Evolutionary conservation across 106 monocot genomes (phyloP).

Genomic region (Dioscorea zingiberensis): DNA sequence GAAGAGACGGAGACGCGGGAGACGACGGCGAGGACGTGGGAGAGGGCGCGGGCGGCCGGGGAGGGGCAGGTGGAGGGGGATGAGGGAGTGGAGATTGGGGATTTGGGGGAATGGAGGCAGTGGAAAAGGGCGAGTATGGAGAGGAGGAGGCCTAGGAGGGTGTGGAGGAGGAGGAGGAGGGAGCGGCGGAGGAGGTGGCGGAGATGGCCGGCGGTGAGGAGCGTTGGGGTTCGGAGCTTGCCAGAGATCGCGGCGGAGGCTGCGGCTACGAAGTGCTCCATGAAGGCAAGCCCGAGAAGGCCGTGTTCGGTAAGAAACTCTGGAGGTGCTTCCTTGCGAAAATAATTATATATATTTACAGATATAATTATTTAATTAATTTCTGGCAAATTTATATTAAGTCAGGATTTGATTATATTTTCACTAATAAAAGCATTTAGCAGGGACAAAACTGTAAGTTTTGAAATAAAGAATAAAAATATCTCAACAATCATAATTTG

Average conservation of each 20-base stretch:
- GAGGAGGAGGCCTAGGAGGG: constrained; percentile 1
- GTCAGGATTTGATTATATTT: no score
- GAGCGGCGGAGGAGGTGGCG: not conserved
- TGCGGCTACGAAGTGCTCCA: constrained; percentile 8
- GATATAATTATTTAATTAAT: no score
- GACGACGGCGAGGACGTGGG: constrained; percentile 41
- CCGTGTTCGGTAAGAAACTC: not conserved
- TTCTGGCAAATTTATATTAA: no score
- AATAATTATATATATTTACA: no score
- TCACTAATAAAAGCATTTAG: no score
- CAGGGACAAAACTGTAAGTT: no score
- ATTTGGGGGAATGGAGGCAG: not conserved
- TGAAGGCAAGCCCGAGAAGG: constrained; percentile 4
- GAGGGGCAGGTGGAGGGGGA: not conserved
- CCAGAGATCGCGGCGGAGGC: constrained; percentile 5
- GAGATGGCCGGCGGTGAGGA: not conserved
- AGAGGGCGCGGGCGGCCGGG: constrained; percentile 34
- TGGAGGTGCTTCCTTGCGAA: no score
- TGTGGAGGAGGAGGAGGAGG: constrained; percentile 20
- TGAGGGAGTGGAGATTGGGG: not conserved
- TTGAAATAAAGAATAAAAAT: no score
- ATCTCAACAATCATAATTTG: no score
- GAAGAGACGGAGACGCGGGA: constrained; percentile 48
- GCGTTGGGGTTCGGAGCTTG: not conserved
- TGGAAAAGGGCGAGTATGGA: not conserved